A percentile compares a stretch with the other conserved stretches of the same genome.
These are phyloP conservation scores for Turnera subulata DNA, from an alignment of 345 rosid species.

Conservation along the genomic window DNA sequence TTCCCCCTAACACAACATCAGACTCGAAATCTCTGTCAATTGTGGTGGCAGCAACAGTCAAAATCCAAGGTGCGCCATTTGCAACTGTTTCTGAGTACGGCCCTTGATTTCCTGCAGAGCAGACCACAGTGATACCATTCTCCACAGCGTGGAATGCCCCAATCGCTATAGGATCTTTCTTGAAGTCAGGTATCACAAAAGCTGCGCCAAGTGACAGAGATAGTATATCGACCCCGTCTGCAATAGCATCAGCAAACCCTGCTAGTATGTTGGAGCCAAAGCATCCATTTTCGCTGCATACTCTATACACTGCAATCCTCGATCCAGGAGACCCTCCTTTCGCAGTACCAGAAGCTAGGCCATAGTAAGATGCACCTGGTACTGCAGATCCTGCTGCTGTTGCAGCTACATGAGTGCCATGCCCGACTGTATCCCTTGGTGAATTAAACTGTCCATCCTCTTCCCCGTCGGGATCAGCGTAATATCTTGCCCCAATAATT, in stretches of 20 bases:
- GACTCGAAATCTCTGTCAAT: slow-evolving; percentile 83
- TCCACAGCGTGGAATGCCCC: slow-evolving; percentile 81
- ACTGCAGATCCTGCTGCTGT: slow-evolving; percentile 67
- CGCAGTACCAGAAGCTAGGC: slow-evolving; percentile 66
- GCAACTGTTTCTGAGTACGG: slow-evolving; percentile 46
- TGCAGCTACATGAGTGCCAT: slow-evolving; percentile 74
- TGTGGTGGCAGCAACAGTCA: slow-evolving; percentile 80
- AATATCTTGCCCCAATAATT: slow-evolving; percentile 76
- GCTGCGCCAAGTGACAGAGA: slow-evolving; percentile 68
- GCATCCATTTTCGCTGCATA: slow-evolving; percentile 56
- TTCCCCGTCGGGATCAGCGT: slow-evolving; percentile 31
- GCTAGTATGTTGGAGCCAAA: slow-evolving; percentile 60
- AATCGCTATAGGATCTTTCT: slow-evolving; percentile 60
- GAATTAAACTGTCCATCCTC: slow-evolving; percentile 21
- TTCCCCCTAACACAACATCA: slow-evolving; percentile 55
- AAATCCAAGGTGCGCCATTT: slow-evolving; percentile 75
- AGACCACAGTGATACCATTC: slow-evolving; percentile 63
- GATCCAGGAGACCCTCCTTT: slow-evolving; percentile 69
- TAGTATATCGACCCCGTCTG: slow-evolving; percentile 64
- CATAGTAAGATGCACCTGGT: slow-evolving; percentile 60
- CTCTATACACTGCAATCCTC: slow-evolving; percentile 65
- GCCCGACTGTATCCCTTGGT: slow-evolving; percentile 67
- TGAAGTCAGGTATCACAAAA: slow-evolving; percentile 18
- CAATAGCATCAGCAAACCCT: slow-evolving; percentile 73
- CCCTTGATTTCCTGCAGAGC: slow-evolving; percentile 83